Evolutionary conservation across 129 eudicot species (phyloP), one percentile per base, ranked within the genome.

Genomic region (Lactuca sativa): DNA sequence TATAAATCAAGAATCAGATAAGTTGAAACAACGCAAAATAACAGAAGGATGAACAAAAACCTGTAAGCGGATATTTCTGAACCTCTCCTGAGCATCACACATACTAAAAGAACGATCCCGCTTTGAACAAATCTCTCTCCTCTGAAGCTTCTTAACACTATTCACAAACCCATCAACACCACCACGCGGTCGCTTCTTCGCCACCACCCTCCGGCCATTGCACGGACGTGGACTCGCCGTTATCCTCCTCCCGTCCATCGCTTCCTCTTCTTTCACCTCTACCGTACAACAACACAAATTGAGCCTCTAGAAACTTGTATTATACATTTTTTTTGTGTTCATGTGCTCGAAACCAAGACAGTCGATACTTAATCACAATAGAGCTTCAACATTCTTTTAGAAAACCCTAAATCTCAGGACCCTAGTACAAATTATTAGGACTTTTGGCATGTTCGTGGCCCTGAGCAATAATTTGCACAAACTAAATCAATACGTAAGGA

Each of bases 61-160:
- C 98, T 89, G 96, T 78, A 93, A 77, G 14, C 85, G 81, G 25
- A 93, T 93, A 55, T 93, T 86, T 48, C 98, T 81, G 59, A 93
- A 93, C 41, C 96, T 77, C 67, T 93, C 98, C 55, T 93, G 98
- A 41, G 98, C 95, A 78, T 93, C 89, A 74, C 92, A 89, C 96
- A 89, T 87, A 76, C 97, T 89, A 66, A 93, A 93, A 66, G 92
- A 75, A 3, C 98, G 86, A 78, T 85, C 92, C 5, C 98, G 83
- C 70, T 80, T 93, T 0, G 98, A 89, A 44, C 92, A 93, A 73
- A 93, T 86, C 90, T 93, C 98, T 69, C 98, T 90, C 82, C 96
- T 83, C 78, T 93, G 98, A 5, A 93, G 79, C 85, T 93, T 93
- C 90, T 80, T 89, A 17, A 93, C 96, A 69, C 98, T 93, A 67